Evolutionary conservation across 2,329 filamentous ascomycete genomes (phyloP).

Genomic region (Septoria petroselini): DNA sequence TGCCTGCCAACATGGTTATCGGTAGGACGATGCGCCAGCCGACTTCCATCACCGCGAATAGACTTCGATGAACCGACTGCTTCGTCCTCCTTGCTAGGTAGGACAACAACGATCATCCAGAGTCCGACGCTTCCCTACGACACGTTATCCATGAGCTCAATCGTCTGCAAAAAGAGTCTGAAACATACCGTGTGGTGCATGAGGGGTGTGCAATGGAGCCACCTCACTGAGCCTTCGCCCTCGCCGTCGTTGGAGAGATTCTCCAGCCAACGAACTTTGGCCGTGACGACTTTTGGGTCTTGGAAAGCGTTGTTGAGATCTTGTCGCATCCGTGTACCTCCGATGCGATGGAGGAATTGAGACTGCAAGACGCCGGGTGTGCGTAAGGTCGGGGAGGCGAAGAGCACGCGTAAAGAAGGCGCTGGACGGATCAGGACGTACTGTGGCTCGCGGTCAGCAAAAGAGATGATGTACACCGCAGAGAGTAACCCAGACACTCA

Average conservation of each 20-base stretch:
- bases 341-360: conserved; percentile 14
- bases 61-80: background rate
- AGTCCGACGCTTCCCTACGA: conserved; percentile 60
- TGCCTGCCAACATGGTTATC: background rate
- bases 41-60: background rate
- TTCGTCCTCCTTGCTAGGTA: conserved; percentile 1
- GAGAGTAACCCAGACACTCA: background rate
- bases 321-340: conserved; percentile 9
- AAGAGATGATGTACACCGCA: background rate
- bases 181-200: conserved; percentile 50
- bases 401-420: conserved; percentile 13
- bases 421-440: conserved; percentile 14
- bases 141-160: no score
- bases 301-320: conserved; percentile 14
- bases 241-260: conserved; percentile 5
- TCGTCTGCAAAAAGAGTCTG: conserved; percentile 56
- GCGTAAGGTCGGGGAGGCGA: conserved; percentile 14
- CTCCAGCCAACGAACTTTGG: conserved; percentile 8
- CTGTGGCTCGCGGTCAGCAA: background rate
- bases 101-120: conserved; percentile 71
- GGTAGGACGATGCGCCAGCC: background rate
- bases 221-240: conserved; percentile 4
- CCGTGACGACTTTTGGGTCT: conserved; percentile 13
- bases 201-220: conserved; percentile 16
- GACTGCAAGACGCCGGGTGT: conserved; percentile 9